Base-by-base conservation (phyloP, 495 filamentous ascomycete genomes). In the Xylaria nigripes region DNA sequence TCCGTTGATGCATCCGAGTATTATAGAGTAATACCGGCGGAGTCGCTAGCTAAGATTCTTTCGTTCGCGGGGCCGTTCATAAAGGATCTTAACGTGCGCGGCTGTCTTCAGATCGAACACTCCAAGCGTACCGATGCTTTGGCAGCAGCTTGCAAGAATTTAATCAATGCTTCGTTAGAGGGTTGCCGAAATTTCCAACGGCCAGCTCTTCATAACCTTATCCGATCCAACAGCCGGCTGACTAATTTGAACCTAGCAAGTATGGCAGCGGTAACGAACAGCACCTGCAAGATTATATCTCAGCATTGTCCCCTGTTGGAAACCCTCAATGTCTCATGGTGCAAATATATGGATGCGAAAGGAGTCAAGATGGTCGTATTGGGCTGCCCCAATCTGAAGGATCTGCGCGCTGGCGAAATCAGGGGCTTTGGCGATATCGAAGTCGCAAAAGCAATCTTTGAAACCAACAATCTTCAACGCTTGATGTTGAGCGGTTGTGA, bases 321-420 rank as follows among this genome's bases (percentile, higher is more conserved):
- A 65, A 77, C 76, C 50, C 77, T 97, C 55, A 93, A 96, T 62
- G 78, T 98, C 2, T 91, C 87, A 1, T 97, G 93, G 89, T 98
- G 93, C 68, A 81, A 80, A 54, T 81, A 87, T 47, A 81, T 95
- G 66, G 85, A 89, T 68, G 84, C 89, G n/a, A 75, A 81, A 12
- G 93, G 93, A n/a, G 67, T 97, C 34, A 77, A 76, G 48, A 79
- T 77, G 51, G 75, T 98, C 12, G 72, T 96, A 3, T 70, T 84
- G 36, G 79, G 79, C 2, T 98, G 93, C 65, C 68, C 73, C 1
- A 81, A 76, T 32, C 71, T 98, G 38, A 84, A 74, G 53, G 91
- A 96, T 64, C 76, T 98, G 18, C 79, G 88, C 44, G 90, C 86
- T 5, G 85, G 88, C 47, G 92, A 96, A 64, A 76, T 95, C 29